A percentile compares a stretch with the other conserved stretches of the same genome.
Conservation (phyloP, 1,139 yeast genomes). For the Eremothecium coryli region DNA sequence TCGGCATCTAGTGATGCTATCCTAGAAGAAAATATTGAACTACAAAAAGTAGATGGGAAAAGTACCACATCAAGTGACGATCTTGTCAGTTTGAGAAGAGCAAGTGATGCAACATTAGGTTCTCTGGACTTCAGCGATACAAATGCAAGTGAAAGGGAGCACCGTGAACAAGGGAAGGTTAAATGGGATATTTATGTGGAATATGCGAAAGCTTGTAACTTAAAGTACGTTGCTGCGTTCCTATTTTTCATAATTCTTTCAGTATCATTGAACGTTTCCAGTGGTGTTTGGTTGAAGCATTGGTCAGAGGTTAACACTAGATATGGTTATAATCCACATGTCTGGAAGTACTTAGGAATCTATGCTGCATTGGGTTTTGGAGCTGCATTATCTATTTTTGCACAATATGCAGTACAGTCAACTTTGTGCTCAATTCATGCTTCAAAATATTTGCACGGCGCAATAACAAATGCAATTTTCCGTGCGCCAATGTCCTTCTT, state of each 20-base stretch:
- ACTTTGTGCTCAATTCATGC: conserved; percentile 79
- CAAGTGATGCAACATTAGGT: conserved; percentile 52
- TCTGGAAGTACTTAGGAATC: conserved; percentile 59
- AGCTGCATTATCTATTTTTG: conserved; percentile 50
- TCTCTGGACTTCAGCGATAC: conserved; percentile 36
- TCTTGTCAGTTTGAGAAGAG: conserved; percentile 52
- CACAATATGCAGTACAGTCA: conserved; percentile 69
- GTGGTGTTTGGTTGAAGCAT: conserved; percentile 88
- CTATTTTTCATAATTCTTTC: conserved; percentile 44
- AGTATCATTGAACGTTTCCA: conserved; percentile 51
- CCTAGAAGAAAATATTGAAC: conserved; percentile 16
- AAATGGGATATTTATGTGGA: conserved; percentile 78
- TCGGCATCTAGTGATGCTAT: conserved; percentile 6
- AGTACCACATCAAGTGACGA: conserved; percentile 21
- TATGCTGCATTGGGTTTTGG: conserved; percentile 69
- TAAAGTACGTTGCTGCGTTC: conserved; percentile 53
- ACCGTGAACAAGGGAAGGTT: conserved; percentile 87
- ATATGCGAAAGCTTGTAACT: conserved; percentile 83
- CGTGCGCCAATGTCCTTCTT: conserved; percentile 96
- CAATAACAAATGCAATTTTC: conserved; percentile 71
- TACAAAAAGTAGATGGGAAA: conserved; percentile 2
- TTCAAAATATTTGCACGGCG: conserved; percentile 65
- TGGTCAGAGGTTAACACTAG: conserved; percentile 89
- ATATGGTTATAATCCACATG: conserved; percentile 61
- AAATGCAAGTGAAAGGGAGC: conserved; percentile 54